Base-by-base conservation (phyloP, 1,284 basidiomycete genomes). In the Moesziomyces parantarcticus region DNA sequence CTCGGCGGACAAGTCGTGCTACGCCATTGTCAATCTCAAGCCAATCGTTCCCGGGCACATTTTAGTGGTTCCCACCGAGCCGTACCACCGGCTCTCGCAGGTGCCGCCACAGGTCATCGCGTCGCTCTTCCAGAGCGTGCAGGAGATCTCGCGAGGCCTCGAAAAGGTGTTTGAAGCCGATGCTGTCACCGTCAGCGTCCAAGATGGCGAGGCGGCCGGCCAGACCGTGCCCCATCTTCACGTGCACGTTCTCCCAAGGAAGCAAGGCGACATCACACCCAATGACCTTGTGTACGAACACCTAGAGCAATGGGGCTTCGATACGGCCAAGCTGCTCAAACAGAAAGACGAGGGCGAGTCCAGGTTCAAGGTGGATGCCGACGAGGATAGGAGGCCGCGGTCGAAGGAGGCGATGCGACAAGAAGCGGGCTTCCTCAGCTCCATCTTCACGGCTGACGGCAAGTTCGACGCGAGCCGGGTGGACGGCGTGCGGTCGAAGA, bases 41-140 rank as follows among this genome's bases (percentile, higher is more conserved):
- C 82, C 82, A 21, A 77, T 83, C 26, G 81, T 80, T 0, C 80
- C 80, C 0, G 79, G 81, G 1, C 82, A 81, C 52, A 76, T 82
- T 2, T 52, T 83, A 26, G 77, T 83, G 26, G 77, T 83, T 25
- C 80, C 82, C 3, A 65, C 70, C 14, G 59, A 32, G 9, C 64
- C 61, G 18, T 79, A 77, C 39, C 54, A 71, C 46, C 58, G 80
- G 11, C 65, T 83, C 3, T 58, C 56, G 0, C 73, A 83, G 41
- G 51, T 79, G 3, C 72, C 76, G 11, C 41, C 51, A 16, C 47
- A 64, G 2, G 62, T 73, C 51, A 50, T 81, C 2, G 59, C 55
- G 7, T 58, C 60, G 3, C 52, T 83, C 11, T 83, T 83, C 42
- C 57, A 67, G 14, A 55, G 69, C 22, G 82, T 82, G 0, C 80